Percentiles rank a stretch among this genome's conserved stretches.
These are phyloP conservation scores for Corylus americana DNA, from an alignment of 306 rosid genomes.

Conservation along the genomic window DNA sequence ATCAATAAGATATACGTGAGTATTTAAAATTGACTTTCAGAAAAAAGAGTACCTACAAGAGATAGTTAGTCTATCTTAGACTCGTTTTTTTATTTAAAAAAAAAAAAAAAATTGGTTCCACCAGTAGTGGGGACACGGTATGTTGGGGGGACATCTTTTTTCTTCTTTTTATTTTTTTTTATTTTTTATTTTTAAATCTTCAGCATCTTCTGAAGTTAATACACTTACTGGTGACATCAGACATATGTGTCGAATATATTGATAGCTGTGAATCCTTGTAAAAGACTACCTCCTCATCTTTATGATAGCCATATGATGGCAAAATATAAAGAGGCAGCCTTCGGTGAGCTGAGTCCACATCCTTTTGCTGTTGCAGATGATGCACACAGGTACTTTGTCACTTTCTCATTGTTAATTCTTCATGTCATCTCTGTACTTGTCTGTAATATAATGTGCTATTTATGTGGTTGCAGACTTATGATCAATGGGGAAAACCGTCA, in stretches of 20 bases:
- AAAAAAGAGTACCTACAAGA: background rate
- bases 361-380: conserved; percentile 99
- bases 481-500: conserved; percentile 87
- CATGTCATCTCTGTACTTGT: conserved; percentile 28
- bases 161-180: too few species aligned
- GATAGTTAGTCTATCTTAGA: background rate
- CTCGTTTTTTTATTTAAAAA: too few species aligned
- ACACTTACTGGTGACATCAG: conserved; percentile 47
- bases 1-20: conserved; percentile 97
- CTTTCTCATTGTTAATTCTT: conserved; percentile 20
- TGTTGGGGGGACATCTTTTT: background rate
- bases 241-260: conserved; percentile 95
- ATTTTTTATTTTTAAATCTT: conserved; percentile 18
- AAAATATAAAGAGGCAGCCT: conserved; percentile 95
- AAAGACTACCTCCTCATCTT: conserved; percentile 77
- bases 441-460: conserved; percentile 11
- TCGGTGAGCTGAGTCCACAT: conserved; percentile 99
- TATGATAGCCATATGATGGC: conserved; percentile 98
- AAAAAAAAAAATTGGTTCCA: too few species aligned
- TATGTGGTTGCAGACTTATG: conserved; percentile 82
- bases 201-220: conserved; percentile 26
- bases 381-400: conserved; percentile 73
- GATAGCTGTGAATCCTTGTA: conserved; percentile 97
- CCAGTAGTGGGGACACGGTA: background rate
- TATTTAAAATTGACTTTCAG: conserved; percentile 18